These are phyloP conservation scores for Schizothecium vesticola DNA, from an alignment of 495 filamentous ascomycete genomes.

Conservation along the genomic window DNA sequence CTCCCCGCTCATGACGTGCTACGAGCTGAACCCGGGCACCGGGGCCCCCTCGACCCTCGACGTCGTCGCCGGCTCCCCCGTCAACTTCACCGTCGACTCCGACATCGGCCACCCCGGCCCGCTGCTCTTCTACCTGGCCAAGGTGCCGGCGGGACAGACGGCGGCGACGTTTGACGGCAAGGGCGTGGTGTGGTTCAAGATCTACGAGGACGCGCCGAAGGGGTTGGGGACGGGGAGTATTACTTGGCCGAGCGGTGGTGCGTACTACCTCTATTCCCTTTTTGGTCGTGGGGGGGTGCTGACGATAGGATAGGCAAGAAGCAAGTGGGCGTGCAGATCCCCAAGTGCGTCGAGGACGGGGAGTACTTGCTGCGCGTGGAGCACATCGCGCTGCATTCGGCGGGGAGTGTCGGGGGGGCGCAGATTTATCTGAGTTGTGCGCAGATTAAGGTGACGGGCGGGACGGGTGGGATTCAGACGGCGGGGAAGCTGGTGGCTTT, in stretches of 20 bases:
- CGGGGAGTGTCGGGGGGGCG: slow-evolving; percentile 39
- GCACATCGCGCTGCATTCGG: slow-evolving; percentile 50
- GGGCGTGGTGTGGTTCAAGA: slow-evolving; percentile 50
- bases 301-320: slow-evolving; percentile 20
- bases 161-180: slow-evolving; percentile 44
- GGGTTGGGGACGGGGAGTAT: slow-evolving; percentile 29
- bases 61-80: slow-evolving; percentile 8
- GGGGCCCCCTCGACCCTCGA: slow-evolving; percentile 28
- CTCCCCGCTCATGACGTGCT: slow-evolving; percentile 42
- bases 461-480: slow-evolving; percentile 32
- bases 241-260: slow-evolving; percentile 43
- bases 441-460: slow-evolving; percentile 39
- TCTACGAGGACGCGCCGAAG: slow-evolving; percentile 41
- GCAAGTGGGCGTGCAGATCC: slow-evolving; percentile 40
- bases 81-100: slow-evolving; percentile 23
- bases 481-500: slow-evolving; percentile 33
- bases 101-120: slow-evolving; percentile 33
- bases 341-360: slow-evolving; percentile 44
- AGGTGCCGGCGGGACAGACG: slow-evolving; percentile 43
- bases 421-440: slow-evolving; percentile 52
- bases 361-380: slow-evolving; percentile 57
- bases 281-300: too few relatives aligned
- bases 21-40: slow-evolving; percentile 21
- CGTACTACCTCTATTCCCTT: background rate
- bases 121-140: slow-evolving; percentile 44